Percentiles rank a stretch among this genome's conserved stretches.
Conservation (phyloP, 805 yeast species). For the Nakazawaea ernobii region DNA sequence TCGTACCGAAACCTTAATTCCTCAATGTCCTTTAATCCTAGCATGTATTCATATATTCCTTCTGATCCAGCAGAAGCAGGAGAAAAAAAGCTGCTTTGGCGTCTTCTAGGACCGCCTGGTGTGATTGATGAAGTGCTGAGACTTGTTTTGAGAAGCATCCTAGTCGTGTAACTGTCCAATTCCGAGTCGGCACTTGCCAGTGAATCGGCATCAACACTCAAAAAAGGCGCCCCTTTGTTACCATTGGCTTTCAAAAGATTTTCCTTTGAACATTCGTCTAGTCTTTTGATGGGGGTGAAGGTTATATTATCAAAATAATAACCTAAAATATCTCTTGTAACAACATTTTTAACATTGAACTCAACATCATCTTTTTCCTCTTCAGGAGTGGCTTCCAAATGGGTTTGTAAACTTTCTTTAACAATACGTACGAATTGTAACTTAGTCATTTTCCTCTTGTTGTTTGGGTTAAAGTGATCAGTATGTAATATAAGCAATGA, state of each 20-base stretch:
- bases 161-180: background rate
- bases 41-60: slow-evolving; percentile 5
- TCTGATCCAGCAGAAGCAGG: slow-evolving; percentile 1
- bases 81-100: slow-evolving; percentile 7
- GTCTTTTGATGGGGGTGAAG: slow-evolving; percentile 47
- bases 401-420: slow-evolving; percentile 19
- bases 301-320: slow-evolving; percentile 68
- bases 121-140: slow-evolving; percentile 7
- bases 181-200: no score
- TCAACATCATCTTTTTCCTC: slow-evolving; percentile 27
- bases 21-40: slow-evolving; percentile 1
- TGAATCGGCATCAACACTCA: background rate
- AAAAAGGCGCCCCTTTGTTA: background rate
- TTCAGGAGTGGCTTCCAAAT: slow-evolving; percentile 16
- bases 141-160: background rate
- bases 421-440: slow-evolving; percentile 50
- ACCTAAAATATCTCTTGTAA: slow-evolving; percentile 37
- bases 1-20: slow-evolving; percentile 2
- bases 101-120: background rate
- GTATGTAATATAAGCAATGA: slow-evolving; percentile 70
- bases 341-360: slow-evolving; percentile 14
- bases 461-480: slow-evolving; percentile 62
- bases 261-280: slow-evolving; percentile 23
- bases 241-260: background rate
- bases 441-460: slow-evolving; percentile 62